Percentiles rank a stretch among this genome's conserved stretches.
These are phyloP conservation scores for Aspergillus piperis DNA, from an alignment of 2,329 filamentous ascomycete species.

Conservation along the genomic window DNA sequence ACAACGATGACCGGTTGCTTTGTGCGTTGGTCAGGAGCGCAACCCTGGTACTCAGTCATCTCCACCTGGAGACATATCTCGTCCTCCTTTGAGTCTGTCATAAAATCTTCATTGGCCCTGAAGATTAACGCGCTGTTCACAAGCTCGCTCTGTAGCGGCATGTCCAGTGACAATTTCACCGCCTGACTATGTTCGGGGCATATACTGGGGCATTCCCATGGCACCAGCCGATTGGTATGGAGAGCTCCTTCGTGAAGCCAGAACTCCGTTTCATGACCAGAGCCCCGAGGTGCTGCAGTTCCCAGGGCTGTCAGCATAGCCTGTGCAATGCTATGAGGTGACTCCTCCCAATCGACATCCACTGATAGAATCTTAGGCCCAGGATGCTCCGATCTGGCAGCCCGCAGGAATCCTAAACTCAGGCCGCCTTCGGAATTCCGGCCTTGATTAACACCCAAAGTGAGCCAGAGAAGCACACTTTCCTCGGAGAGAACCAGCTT, in stretches of 20 bases:
- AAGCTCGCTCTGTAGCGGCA: neutral
- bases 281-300: neutral
- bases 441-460: neutral
- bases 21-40: neutral
- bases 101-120: neutral
- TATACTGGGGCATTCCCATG: neutral
- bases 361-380: neutral
- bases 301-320: neutral
- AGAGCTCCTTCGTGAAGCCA: conserved; percentile 4
- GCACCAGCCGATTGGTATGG: neutral
- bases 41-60: neutral
- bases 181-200: neutral
- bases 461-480: neutral
- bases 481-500: neutral
- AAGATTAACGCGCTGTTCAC: neutral
- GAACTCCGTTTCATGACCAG: conserved; percentile 4
- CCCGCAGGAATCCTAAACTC: conserved; percentile 5
- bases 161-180: neutral
- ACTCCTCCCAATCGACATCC: neutral
- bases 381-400: conserved; percentile 1
- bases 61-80: neutral
- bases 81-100: neutral
- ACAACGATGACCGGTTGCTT: neutral
- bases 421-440: neutral
- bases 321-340: neutral